These are phyloP conservation scores for Penicillium verhagenii DNA, from an alignment of 495 filamentous ascomycete genomes.

Conservation along the genomic window DNA sequence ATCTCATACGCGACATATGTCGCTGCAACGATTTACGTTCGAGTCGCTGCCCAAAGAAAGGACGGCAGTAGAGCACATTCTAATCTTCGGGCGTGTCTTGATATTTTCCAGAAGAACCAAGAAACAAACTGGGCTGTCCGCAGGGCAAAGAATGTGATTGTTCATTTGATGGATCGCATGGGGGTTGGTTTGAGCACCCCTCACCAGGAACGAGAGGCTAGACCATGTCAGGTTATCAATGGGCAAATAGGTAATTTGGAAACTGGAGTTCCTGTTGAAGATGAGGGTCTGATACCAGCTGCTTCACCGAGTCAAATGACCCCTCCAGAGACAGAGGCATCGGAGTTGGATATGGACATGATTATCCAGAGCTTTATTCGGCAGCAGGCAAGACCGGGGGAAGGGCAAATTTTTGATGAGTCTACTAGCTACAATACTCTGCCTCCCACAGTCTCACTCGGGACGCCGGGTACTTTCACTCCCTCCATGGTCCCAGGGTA, in stretches of 20 bases:
- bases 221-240: not conserved
- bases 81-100: constrained; percentile 24
- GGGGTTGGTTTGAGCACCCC: constrained; percentile 15
- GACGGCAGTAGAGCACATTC: constrained; percentile 28
- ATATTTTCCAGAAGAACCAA: constrained; percentile 30
- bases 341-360: constrained; percentile 33
- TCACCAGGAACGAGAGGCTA: not conserved
- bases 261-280: not conserved
- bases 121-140: constrained; percentile 33
- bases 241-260: not conserved
- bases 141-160: constrained; percentile 29
- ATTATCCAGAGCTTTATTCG: constrained; percentile 36
- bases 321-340: constrained; percentile 17
- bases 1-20: constrained; percentile 42
- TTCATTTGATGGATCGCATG: constrained; percentile 36
- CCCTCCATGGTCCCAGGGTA: not conserved
- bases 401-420: constrained; percentile 2
- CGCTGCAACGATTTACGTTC: constrained; percentile 35
- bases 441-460: not conserved
- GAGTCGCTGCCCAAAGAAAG: constrained; percentile 33
- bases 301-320: constrained; percentile 5
- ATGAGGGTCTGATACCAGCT: not conserved
- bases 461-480: not conserved
- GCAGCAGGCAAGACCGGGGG: constrained; percentile 9
- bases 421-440: not conserved